Evolutionary conservation across 2,329 filamentous ascomycete species (phyloP).

Genomic region (Exophiala bonariae): DNA sequence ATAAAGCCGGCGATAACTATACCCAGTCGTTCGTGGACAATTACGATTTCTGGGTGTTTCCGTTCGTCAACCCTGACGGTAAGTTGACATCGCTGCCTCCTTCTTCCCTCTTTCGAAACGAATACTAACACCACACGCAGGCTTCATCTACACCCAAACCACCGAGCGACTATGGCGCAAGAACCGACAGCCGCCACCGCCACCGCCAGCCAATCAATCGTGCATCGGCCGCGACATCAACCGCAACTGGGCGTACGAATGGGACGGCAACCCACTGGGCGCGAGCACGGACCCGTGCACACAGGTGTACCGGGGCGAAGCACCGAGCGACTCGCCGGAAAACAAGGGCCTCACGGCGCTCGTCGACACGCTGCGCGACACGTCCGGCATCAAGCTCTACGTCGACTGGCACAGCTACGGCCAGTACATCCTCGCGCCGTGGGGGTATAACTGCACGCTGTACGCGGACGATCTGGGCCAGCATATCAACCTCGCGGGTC

Average conservation of each 20-base stretch:
- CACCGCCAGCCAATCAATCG: slow-evolving; percentile 19
- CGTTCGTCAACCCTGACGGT: slow-evolving; percentile 64
- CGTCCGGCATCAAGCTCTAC: slow-evolving; percentile 59
- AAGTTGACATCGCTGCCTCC: slow-evolving; percentile 17
- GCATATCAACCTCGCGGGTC: slow-evolving; percentile 51
- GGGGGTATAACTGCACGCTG: slow-evolving; percentile 59
- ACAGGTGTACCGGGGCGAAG: slow-evolving; percentile 45
- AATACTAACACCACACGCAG: slow-evolving; percentile 33
- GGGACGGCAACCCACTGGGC: slow-evolving; percentile 47
- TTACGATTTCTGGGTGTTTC: slow-evolving; percentile 67
- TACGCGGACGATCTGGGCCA: slow-evolving; percentile 48
- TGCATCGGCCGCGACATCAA: slow-evolving; percentile 58
- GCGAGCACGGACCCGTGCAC: slow-evolving; percentile 53
- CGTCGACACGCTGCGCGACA: slow-evolving; percentile 43
- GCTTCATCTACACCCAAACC: slow-evolving; percentile 61
- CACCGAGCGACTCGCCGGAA: slow-evolving; percentile 52
- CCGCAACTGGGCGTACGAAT: slow-evolving; percentile 58
- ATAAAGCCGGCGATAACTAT: slow-evolving; percentile 37
- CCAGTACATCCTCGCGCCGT: slow-evolving; percentile 58
- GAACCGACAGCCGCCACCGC: slow-evolving; percentile 47
- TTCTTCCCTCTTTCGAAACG: no score
- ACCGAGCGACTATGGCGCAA: slow-evolving; percentile 63
- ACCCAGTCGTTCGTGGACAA: slow-evolving; percentile 54
- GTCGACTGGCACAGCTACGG: slow-evolving; percentile 67
- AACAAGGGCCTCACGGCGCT: slow-evolving; percentile 51